These are phyloP conservation scores for Fusarium nematophilum DNA, from an alignment of 2,329 filamentous ascomycete genomes.

Conservation along the genomic window DNA sequence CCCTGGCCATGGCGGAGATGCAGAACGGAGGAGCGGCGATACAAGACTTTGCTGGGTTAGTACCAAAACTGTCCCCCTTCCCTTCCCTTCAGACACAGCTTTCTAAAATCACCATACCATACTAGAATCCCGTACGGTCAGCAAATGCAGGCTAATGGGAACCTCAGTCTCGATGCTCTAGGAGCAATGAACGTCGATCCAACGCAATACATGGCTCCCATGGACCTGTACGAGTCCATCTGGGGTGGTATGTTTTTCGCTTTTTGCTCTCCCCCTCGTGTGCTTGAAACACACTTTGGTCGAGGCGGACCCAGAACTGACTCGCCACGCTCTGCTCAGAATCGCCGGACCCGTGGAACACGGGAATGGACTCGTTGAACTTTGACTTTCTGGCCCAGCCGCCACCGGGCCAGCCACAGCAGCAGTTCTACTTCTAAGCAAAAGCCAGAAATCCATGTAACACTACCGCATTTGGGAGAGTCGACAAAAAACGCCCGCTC, in stretches of 20 bases:
- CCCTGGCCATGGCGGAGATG: conserved; percentile 73
- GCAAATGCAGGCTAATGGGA: conserved; percentile 49
- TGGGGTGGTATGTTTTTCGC: conserved; percentile 68
- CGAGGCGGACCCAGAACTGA: conserved; percentile 20
- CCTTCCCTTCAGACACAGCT: not conserved
- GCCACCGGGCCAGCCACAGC: conserved; percentile 67
- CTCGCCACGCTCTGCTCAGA: conserved; percentile 55
- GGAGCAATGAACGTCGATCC: conserved; percentile 65
- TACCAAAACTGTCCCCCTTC: not conserved
- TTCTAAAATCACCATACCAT: conserved; percentile 31
- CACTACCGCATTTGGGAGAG: not conserved
- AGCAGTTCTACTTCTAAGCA: conserved; percentile 69
- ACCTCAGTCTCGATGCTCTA: conserved; percentile 57
- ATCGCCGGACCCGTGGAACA: conserved; percentile 69
- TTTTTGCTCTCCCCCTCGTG: not conserved
- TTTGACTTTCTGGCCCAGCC: conserved; percentile 71
- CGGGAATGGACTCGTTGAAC: conserved; percentile 66
- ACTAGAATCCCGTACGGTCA: conserved; percentile 52
- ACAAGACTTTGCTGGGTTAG: conserved; percentile 58
- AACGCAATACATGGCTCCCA: conserved; percentile 70
- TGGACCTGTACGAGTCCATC: conserved; percentile 76
- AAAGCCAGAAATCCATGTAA: not conserved
- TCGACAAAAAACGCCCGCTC: too few relatives aligned
- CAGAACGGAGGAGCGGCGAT: conserved; percentile 65
- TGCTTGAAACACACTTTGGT: not conserved